phyloP scores from a whole-genome alignment of 2,329 filamentous ascomycete species.

The Apiospora sp. region DNA sequence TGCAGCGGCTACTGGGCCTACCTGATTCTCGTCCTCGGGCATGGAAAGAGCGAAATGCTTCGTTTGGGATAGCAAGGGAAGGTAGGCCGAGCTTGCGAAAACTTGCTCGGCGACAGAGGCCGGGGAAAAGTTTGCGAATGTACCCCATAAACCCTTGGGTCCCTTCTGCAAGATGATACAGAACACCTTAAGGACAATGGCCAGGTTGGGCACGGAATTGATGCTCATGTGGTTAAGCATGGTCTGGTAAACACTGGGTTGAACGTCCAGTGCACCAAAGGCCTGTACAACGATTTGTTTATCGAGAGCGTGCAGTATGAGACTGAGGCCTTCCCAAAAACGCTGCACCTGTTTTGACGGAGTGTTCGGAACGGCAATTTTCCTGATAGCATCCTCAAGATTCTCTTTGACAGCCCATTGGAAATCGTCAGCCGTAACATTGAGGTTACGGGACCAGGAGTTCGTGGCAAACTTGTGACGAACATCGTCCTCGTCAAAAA shows the following conservation, averaged over 20 bases:
- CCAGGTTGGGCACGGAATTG: slow-evolving; percentile 65
- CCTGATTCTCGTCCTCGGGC: slow-evolving; percentile 58
- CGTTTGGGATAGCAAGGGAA: slow-evolving; percentile 67
- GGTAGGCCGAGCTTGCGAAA: slow-evolving; percentile 74
- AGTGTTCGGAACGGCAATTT: slow-evolving; percentile 60
- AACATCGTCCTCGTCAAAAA: slow-evolving; percentile 75
- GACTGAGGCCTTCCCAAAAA: slow-evolving; percentile 81
- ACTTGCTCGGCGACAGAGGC: slow-evolving; percentile 85
- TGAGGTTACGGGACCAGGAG: slow-evolving; percentile 70
- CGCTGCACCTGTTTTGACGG: slow-evolving; percentile 62
- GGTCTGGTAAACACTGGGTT: slow-evolving; percentile 74
- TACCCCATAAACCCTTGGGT: slow-evolving; percentile 85
- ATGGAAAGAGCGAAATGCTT: slow-evolving; percentile 60
- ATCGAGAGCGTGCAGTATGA: slow-evolving; percentile 78
- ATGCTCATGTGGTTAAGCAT: slow-evolving; percentile 64
- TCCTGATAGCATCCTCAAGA: slow-evolving; percentile 70
- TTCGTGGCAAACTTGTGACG: slow-evolving; percentile 73
- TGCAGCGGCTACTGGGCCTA: slow-evolving; percentile 71
- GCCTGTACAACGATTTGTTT: slow-evolving; percentile 79
- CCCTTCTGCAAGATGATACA: slow-evolving; percentile 77
- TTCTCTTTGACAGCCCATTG: slow-evolving; percentile 85
- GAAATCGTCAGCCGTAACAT: slow-evolving; percentile 77
- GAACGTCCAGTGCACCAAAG: slow-evolving; percentile 79
- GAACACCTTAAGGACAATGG: slow-evolving; percentile 75
- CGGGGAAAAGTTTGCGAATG: slow-evolving; percentile 81